A percentile compares a stretch with the other conserved stretches of the same genome.
Evolutionary conservation across 164 flowering plant species (phyloP).

Genomic region (Piper longum): DNA sequence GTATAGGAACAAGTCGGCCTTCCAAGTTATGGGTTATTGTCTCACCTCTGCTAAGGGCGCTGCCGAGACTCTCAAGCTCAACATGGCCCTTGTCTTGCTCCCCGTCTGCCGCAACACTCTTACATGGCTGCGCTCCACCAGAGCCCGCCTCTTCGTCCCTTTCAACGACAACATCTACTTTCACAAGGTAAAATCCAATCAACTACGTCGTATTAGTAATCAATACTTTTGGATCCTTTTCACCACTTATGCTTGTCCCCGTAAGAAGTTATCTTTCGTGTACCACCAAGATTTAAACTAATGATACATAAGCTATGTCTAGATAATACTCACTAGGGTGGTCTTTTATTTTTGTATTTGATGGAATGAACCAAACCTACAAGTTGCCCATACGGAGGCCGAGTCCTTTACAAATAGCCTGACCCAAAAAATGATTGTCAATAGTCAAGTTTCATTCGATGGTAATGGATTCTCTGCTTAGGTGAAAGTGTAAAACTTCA

Average conservation of each 20-base stretch:
- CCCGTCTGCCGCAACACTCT: conserved; percentile 84
- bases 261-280: too few species aligned
- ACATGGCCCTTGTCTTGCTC: conserved; percentile 83
- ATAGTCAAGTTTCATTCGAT: too few species aligned
- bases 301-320: too few species aligned
- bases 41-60: conserved; percentile 84
- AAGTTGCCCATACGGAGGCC: too few species aligned
- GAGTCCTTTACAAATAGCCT: too few species aligned
- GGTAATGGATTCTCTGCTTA: neutral
- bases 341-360: too few species aligned
- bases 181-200: conserved; percentile 50
- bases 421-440: too few species aligned
- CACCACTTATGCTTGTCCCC: too few species aligned
- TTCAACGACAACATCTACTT: conserved; percentile 87
- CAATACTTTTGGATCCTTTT: too few species aligned
- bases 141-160: conserved; percentile 60
- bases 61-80: conserved; percentile 88
- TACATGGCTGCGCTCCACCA: conserved; percentile 85
- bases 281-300: too few species aligned
- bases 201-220: neutral
- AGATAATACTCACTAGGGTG: too few species aligned
- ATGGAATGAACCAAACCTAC: too few species aligned
- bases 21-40: conserved; percentile 82
- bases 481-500: neutral
- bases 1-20: conserved; percentile 52